phyloP scores from a whole-genome alignment of 1,284 basidiomycete species.

The Wolfiporia cocos region DNA sequence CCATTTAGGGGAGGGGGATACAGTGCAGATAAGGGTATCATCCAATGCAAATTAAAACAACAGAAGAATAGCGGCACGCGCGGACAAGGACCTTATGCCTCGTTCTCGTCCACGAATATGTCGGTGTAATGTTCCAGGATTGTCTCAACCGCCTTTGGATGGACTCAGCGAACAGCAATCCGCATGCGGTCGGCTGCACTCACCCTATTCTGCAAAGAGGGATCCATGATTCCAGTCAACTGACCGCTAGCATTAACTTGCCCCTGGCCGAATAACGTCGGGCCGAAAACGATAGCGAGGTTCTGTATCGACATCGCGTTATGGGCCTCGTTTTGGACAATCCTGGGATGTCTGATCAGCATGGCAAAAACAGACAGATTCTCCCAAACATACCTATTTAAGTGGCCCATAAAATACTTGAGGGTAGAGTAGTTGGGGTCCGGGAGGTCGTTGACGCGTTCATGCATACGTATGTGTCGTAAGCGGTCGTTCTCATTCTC shows the following conservation, averaged over 20 bases:
- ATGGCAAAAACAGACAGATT: neutral
- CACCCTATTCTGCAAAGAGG: conserved; percentile 62
- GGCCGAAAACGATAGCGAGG: conserved; percentile 95
- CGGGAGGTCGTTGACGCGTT: conserved; percentile 95
- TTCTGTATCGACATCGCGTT: conserved; percentile 97
- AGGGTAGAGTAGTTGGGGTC: conserved; percentile 98
- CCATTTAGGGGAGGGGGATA: conserved; percentile 16
- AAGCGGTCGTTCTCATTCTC: conserved; percentile 92
- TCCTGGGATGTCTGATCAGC: conserved; percentile 36
- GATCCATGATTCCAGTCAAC: conserved; percentile 46
- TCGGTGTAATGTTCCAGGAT: conserved; percentile 83
- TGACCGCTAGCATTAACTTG: conserved; percentile 24
- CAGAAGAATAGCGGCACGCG: conserved; percentile 4
- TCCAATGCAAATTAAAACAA: conserved; percentile 10
- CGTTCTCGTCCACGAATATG: conserved; percentile 75
- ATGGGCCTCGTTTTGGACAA: conserved; percentile 64
- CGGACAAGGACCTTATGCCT: conserved; percentile 17
- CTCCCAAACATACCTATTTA: conserved; percentile 62
- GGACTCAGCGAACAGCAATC: neutral
- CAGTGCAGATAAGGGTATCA: conserved; percentile 20
- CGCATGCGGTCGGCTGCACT: too few relatives aligned
- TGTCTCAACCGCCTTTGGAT: conserved; percentile 72
- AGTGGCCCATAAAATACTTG: conserved; percentile 93
- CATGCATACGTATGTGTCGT: conserved; percentile 92
- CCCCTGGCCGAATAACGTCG: conserved; percentile 78